These are phyloP conservation scores for Gloeostereum incarnatum DNA, from an alignment of 768 basidiomycete genomes.

Conservation along the genomic window DNA sequence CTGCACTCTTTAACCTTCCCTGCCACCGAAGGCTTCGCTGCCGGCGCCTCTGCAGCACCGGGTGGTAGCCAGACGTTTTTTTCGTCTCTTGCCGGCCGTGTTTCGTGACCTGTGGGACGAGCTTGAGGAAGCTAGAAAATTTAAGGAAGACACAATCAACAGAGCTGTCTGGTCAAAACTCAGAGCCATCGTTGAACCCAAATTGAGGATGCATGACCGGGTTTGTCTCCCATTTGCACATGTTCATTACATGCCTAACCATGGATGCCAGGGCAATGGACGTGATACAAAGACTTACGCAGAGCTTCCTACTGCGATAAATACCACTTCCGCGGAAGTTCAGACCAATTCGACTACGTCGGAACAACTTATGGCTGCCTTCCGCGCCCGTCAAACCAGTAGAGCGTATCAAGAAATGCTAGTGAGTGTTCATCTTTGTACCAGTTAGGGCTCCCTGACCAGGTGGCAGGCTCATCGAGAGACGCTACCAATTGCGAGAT, in stretches of 20 bases:
- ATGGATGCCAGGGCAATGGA: too few relatives aligned
- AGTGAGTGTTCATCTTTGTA: slow-evolving; percentile 31
- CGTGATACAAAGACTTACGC: too few relatives aligned
- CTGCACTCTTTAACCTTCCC: slow-evolving; percentile 73
- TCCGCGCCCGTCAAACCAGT: slow-evolving; percentile 53
- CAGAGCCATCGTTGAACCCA: slow-evolving; percentile 52
- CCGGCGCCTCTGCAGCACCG: slow-evolving; percentile 32
- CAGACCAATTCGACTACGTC: too few relatives aligned
- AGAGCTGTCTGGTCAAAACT: slow-evolving; percentile 64
- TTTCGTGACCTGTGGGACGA: slow-evolving; percentile 93
- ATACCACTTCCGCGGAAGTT: too few relatives aligned
- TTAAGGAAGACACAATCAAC: slow-evolving; percentile 53
- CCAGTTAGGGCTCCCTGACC: background rate
- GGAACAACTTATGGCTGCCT: slow-evolving; percentile 48
- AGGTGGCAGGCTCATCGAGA: slow-evolving; percentile 57
- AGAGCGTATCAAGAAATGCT: slow-evolving; percentile 82
- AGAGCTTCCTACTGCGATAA: too few relatives aligned
- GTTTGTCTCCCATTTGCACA: too few relatives aligned
- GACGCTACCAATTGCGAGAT: slow-evolving; percentile 76
- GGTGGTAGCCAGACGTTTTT: slow-evolving; percentile 55
- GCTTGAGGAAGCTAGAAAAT: slow-evolving; percentile 57
- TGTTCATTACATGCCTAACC: too few relatives aligned
- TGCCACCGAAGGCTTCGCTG: slow-evolving; percentile 51
- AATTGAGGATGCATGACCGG: too few relatives aligned
- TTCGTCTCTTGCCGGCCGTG: slow-evolving; percentile 68